A percentile compares a stretch with the other conserved stretches of the same genome.
Evolutionary conservation across 768 basidiomycete species (phyloP).

Genomic region (Infundibulicybe gibba): DNA sequence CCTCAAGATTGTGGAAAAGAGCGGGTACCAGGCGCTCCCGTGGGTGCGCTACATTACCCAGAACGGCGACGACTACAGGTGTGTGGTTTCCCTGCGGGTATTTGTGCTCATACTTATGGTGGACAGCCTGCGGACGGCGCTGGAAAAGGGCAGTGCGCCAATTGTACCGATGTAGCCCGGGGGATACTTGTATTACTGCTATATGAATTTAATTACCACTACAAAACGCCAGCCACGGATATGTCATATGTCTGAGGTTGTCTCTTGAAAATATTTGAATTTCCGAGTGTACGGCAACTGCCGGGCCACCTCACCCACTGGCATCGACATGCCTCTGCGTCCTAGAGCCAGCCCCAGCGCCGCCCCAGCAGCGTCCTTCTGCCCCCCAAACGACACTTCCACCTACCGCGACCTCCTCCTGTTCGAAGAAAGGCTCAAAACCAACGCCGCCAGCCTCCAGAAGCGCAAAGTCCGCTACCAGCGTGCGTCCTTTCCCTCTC

Average conservation of each 20-base stretch:
- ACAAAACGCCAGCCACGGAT: no score
- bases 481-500: conserved; percentile 40
- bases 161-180: conserved; percentile 56
- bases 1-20: conserved; percentile 98
- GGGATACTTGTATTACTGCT: no score
- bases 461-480: conserved; percentile 81
- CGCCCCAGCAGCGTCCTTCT: conserved; percentile 29
- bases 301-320: no score
- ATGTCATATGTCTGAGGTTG: no score
- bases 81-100: conserved; percentile 3
- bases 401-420: conserved; percentile 87
- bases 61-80: conserved; percentile 92
- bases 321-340: no score
- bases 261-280: no score
- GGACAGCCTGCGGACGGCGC: conserved; percentile 63
- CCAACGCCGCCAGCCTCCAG: conserved; percentile 80
- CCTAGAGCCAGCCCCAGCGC: conserved; percentile 14
- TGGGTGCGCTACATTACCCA: conserved; percentile 96
- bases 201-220: no score
- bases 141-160: conserved; percentile 70
- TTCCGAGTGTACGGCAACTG: no score
- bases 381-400: conserved; percentile 68
- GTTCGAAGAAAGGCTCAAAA: conserved; percentile 96
- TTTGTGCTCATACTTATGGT: background rate
- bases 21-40: conserved; percentile 92